A percentile compares a stretch with the other conserved stretches of the same genome.
Conservation (phyloP, 73 alveolate genomes). For the Stentor coeruleus region DNA sequence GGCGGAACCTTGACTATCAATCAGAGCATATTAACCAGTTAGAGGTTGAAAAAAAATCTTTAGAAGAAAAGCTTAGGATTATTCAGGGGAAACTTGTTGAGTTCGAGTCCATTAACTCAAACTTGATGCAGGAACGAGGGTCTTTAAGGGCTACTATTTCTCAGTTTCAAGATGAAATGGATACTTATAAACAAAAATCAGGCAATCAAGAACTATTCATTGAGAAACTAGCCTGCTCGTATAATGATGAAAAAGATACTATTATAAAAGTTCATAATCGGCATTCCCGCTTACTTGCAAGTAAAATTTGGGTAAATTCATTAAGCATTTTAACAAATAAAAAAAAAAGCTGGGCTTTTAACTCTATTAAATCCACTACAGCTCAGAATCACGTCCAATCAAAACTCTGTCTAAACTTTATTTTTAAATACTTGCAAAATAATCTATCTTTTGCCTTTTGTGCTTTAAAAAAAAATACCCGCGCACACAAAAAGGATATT, state of each 20-base stretch:
- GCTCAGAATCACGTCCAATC: neutral
- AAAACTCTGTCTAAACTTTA: no score
- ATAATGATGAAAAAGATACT: neutral
- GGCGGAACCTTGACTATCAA: neutral
- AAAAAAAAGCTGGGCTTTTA: neutral
- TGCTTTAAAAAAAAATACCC: neutral
- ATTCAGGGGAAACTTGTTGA: neutral
- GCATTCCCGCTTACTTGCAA: neutral
- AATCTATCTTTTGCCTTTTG: neutral
- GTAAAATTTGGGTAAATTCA: neutral
- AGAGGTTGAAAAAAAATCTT: neutral
- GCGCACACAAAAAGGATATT: neutral
- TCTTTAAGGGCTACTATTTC: neutral
- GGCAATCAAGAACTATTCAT: neutral
- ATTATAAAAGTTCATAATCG: neutral
- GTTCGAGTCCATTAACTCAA: neutral
- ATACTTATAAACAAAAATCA: neutral
- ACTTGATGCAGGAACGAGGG: neutral
- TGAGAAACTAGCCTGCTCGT: neutral
- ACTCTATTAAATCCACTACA: no score
- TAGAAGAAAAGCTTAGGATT: neutral
- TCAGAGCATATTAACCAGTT: neutral
- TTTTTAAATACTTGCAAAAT: neutral
- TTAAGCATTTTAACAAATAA: neutral
- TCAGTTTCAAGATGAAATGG: conserved; percentile 7